A percentile compares a stretch with the other conserved stretches of the same genome.
phyloP scores from a whole-genome alignment of 306 rosid species.

The Gastrolobium bilobum region DNA sequence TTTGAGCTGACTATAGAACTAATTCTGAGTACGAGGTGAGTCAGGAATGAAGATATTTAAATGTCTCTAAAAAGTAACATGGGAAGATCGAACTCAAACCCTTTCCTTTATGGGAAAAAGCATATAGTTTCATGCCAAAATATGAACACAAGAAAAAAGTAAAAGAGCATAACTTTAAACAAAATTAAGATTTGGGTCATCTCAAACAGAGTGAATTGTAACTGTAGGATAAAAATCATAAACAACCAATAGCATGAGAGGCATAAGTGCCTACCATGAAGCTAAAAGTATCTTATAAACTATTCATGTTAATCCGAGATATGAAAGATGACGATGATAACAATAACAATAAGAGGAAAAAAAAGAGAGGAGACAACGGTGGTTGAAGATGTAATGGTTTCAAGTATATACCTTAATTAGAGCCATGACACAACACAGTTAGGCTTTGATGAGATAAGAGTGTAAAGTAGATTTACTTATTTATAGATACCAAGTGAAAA shows the following conservation, averaged over 20 bases:
- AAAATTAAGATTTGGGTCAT: not conserved
- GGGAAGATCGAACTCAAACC: no score
- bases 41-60: no score
- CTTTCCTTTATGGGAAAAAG: no score
- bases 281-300: no score
- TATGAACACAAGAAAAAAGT: not conserved
- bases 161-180: not conserved
- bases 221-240: not conserved
- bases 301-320: not conserved
- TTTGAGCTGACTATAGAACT: no score
- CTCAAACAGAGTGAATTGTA: not conserved
- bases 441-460: not conserved
- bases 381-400: not conserved
- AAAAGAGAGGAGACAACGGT: not conserved
- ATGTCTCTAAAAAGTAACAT: no score
- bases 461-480: not conserved
- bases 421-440: not conserved
- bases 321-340: not conserved
- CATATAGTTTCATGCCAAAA: no score
- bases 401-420: not conserved
- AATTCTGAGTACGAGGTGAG: no score
- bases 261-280: no score
- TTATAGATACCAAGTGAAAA: no score
- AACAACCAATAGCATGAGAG: not conserved
- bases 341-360: not conserved